Evolutionary conservation across 768 basidiomycete species (phyloP).

Genomic region (Leccinum rimulosum): DNA sequence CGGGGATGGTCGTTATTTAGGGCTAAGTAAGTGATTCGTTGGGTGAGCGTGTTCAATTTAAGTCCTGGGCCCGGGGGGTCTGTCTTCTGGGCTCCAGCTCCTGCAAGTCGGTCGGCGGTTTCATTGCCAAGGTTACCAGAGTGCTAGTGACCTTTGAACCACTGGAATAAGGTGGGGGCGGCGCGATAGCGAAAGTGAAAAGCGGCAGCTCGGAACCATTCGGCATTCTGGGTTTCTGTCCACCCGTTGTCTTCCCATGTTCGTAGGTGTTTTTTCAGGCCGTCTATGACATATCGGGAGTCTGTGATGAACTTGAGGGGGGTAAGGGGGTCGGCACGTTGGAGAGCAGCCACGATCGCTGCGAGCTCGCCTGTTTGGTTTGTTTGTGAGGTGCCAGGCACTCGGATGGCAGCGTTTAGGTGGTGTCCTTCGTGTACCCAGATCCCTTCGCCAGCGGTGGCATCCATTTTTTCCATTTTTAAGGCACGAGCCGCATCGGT

Average conservation of each 20-base stretch:
- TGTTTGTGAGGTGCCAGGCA: neutral
- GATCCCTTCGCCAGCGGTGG: neutral
- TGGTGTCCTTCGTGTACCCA: neutral
- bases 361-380: neutral
- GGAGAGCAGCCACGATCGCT: neutral
- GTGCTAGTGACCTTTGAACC: conserved; percentile 27
- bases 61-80: neutral
- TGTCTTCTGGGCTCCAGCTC: conserved; percentile 6
- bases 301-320: neutral
- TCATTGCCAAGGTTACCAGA: conserved; percentile 20
- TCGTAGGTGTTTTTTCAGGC: conserved; percentile 8
- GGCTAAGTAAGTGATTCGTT: too few relatives aligned
- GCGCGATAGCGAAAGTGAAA: conserved; percentile 8
- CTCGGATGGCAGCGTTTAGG: neutral
- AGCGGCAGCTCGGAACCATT: conserved; percentile 1
- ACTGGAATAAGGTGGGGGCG: conserved; percentile 21
- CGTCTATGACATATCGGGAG: neutral
- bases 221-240: conserved; percentile 11
- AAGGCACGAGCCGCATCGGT: too few relatives aligned
- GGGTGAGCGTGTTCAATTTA: too few relatives aligned
- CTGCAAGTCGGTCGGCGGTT: conserved; percentile 23
- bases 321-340: neutral
- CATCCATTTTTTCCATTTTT: too few relatives aligned
- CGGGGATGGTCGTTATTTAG: too few relatives aligned
- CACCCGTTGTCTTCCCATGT: neutral